Base-by-base conservation (phyloP, 352 stramenopile genomes). In the Globisporangium emineosum region DNA sequence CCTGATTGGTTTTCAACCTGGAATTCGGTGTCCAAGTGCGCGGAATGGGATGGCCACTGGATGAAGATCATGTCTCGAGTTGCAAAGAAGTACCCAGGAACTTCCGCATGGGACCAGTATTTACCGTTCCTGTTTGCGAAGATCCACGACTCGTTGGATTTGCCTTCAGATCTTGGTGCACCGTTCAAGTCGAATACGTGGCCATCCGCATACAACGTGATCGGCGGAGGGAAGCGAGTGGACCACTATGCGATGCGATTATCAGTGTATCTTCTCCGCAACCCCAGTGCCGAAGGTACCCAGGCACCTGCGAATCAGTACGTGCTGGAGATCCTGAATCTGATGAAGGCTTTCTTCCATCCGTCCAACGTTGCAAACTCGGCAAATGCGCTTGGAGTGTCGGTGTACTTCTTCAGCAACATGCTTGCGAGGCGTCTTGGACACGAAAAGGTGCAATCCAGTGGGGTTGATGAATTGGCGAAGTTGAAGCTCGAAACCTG, bases 31-130 rank as follows among this genome's bases (percentile, higher is more conserved):
- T 84, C 81, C 15, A 64, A 73, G 0, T 86, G 78, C 56, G 58
- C 61, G 9, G 77, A 89, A 51, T 92, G 83, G 83, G 80, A 92
- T 49, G 75, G 77, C 8, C 81, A 89, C 40, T 92, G 83, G 83
- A 82, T 92, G 64, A 88, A 88, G 60, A 60, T 92, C 21, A 64
- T 92, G 30, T 81, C 79, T 50, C 81, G 80, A n/a, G 66, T 88
- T 13, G 69, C 67, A 19, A 92, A 90, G 59, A 66, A 65, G 45
- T 80, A 84, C 58, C 73, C 75, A 1, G 53, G 67, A 50, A 72
- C 66, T 10, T 17, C 50, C 2, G 60, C 71, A 12, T 66, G 77
- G 67, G 66, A 69, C 8, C 53, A 73, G 12, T 76, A 81, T 32
- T 58, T 88, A 29, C 65, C 78, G 42, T 92, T 90, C 53, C 9